Conservation (phyloP, 345 rosid species). For the Euclidium syriacum region DNA sequence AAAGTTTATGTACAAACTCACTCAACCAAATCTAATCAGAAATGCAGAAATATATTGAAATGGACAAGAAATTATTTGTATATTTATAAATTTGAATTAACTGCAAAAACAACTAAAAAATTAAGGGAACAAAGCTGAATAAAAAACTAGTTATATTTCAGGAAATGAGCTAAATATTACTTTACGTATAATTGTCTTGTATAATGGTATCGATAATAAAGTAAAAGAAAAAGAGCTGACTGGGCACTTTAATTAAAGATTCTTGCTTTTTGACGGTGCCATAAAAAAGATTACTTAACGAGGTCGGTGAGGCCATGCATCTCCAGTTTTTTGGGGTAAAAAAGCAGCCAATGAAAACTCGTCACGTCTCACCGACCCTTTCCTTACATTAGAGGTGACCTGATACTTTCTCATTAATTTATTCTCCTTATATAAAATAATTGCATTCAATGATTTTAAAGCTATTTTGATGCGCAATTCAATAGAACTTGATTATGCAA, state of each 20-base stretch:
- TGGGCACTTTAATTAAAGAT: constrained; percentile 23
- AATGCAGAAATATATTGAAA: no score
- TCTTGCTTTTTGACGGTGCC: constrained; percentile 28
- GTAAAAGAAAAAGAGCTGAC: constrained; percentile 13
- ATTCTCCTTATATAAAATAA: background rate
- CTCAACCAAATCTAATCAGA: no score
- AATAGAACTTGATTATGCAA: background rate
- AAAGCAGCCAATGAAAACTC: background rate
- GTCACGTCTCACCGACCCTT: constrained; percentile 23
- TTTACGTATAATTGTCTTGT: background rate
- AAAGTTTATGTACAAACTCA: no score
- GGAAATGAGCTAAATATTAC: background rate
- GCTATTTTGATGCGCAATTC: background rate
- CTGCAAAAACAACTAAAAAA: background rate
- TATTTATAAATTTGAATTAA: background rate
- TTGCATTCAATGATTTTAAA: background rate
- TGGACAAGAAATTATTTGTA: background rate
- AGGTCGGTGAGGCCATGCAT: constrained; percentile 31
- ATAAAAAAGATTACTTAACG: constrained; percentile 1
- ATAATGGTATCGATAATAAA: background rate
- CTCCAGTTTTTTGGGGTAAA: constrained; percentile 5
- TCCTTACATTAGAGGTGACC: constrained; percentile 7
- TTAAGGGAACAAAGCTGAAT: background rate
- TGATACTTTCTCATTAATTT: constrained; percentile 17
- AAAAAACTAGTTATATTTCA: background rate